A percentile compares a stretch with the other conserved stretches of the same genome.
Evolutionary conservation across 306 rosid species (phyloP).

Genomic region (Trifolium subterraneum): DNA sequence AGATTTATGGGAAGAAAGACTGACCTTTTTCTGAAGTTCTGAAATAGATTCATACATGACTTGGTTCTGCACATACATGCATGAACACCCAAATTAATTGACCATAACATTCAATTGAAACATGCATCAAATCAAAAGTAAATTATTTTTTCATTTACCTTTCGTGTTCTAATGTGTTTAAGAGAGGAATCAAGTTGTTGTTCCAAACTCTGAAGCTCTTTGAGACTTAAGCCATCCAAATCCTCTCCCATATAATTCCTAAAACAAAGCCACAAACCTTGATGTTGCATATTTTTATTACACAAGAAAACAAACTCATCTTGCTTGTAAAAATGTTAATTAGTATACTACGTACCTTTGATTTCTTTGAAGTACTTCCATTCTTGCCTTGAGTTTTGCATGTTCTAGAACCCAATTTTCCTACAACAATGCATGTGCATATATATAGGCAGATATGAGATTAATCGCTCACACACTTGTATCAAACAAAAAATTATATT

Average conservation of each 20-base stretch:
- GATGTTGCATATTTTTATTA: constrained; percentile 4
- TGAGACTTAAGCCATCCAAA: constrained; percentile 60
- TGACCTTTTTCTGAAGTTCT: constrained; percentile 81
- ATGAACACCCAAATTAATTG: background rate
- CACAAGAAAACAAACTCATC: background rate
- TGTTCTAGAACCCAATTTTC: constrained; percentile 81
- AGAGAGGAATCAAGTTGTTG: constrained; percentile 87
- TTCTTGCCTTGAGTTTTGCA: constrained; percentile 81
- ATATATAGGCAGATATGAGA: background rate
- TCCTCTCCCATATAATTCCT: constrained; percentile 90
- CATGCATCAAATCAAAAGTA: background rate
- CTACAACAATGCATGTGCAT: constrained; percentile 42
- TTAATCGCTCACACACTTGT: too few relatives aligned
- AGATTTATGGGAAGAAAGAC: background rate
- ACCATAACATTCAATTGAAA: background rate
- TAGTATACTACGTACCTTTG: constrained; percentile 52
- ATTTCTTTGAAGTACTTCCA: constrained; percentile 74
- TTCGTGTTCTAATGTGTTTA: constrained; percentile 72
- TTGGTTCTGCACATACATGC: constrained; percentile 78
- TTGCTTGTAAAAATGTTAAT: background rate
- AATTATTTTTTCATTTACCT: constrained; percentile 50
- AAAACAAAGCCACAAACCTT: constrained; percentile 20
- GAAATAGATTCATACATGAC: constrained; percentile 82
- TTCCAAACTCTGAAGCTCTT: constrained; percentile 84
- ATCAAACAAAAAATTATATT: too few relatives aligned